phyloP scores from a whole-genome alignment of 345 rosid species.

The Heritiera fomes region DNA sequence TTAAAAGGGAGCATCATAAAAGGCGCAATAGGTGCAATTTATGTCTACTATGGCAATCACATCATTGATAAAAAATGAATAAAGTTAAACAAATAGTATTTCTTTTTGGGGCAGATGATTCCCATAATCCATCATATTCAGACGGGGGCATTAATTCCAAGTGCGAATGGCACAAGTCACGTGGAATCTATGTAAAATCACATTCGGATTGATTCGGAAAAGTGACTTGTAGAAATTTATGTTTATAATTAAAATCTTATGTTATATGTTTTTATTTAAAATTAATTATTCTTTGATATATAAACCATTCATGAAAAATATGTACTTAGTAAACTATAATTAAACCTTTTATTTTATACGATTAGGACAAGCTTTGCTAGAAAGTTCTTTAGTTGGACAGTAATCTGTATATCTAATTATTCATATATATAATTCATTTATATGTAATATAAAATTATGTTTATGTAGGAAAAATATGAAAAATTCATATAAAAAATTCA shows the following conservation, averaged over 20 bases:
- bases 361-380: too few species aligned
- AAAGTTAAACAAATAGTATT: too few species aligned
- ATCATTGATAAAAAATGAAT: background rate
- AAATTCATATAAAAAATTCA: too few species aligned
- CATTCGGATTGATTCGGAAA: too few species aligned
- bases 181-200: background rate
- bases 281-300: too few species aligned
- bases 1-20: background rate
- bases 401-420: too few species aligned
- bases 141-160: background rate
- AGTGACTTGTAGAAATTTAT: too few species aligned
- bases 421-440: too few species aligned
- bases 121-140: background rate
- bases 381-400: too few species aligned
- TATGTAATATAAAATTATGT: too few species aligned
- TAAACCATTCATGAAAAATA: background rate
- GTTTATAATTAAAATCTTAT: background rate
- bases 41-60: background rate
- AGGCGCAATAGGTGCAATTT: constrained; percentile 8
- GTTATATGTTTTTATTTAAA: background rate
- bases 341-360: background rate
- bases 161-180: background rate
- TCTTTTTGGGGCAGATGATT: background rate
- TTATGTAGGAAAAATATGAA: too few species aligned
- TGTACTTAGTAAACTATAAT: too few species aligned